Evolutionary conservation across 192 early-diverging fungal genomes (phyloP).

Genomic region (Rhizophagus sp.): DNA sequence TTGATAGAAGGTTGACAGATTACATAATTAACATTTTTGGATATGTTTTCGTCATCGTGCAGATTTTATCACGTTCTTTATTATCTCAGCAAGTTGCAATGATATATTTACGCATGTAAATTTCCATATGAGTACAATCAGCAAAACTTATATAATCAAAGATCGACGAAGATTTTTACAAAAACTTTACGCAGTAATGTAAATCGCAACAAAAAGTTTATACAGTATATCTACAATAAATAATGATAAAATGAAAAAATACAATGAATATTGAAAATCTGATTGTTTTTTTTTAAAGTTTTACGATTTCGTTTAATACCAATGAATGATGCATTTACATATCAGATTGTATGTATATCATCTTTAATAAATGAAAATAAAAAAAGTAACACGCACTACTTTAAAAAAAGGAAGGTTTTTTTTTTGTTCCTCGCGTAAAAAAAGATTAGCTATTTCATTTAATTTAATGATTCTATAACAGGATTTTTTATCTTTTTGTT

Average conservation of each 20-base stretch:
- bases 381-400: too few species aligned
- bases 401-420: too few species aligned
- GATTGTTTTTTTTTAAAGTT: background rate
- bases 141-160: background rate
- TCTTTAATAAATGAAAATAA: background rate
- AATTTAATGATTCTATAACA: background rate
- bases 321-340: background rate
- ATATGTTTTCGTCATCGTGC: too few species aligned
- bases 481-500: background rate
- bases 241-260: background rate
- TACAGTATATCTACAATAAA: too few species aligned
- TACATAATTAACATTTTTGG: background rate
- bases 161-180: background rate
- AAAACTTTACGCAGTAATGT: too few species aligned
- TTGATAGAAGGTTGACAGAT: background rate
- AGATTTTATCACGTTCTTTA: too few species aligned
- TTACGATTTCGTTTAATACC: too few species aligned
- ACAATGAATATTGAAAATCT: background rate
- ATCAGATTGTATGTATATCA: background rate
- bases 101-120: too few species aligned
- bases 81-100: too few species aligned
- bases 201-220: too few species aligned
- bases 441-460: background rate
- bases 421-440: background rate
- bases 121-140: too few species aligned